These are phyloP conservation scores for Astrothelium macrocarpum DNA, from an alignment of 495 filamentous ascomycete genomes.

Conservation along the genomic window DNA sequence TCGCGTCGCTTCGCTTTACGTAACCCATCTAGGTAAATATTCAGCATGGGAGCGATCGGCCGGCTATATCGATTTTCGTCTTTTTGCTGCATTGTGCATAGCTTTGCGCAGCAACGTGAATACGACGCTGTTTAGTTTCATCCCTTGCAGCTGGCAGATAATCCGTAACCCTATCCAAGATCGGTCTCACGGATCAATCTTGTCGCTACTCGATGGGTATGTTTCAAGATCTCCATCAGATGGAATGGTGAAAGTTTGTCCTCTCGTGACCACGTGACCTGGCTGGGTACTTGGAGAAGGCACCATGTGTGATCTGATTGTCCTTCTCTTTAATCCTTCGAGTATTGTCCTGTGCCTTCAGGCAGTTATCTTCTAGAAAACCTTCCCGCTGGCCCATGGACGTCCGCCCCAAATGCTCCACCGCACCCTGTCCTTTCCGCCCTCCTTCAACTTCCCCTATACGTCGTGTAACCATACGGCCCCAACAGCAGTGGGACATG, in stretches of 20 bases:
- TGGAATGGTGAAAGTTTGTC: no score
- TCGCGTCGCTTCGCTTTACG: neutral
- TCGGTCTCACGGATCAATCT: neutral
- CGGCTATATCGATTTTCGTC: neutral
- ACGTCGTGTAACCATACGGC: constrained; percentile 89
- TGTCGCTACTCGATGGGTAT: neutral
- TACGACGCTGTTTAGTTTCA: neutral
- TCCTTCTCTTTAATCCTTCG: no score
- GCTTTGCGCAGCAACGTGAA: neutral
- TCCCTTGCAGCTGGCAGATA: neutral
- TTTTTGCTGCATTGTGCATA: neutral
- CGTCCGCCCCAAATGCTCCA: no score
- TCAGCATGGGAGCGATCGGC: neutral
- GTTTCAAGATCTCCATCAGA: neutral
- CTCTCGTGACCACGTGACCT: no score
- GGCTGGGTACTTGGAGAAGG: no score
- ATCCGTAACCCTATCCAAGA: neutral
- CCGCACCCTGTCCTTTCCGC: neutral
- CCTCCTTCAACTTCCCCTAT: constrained; percentile 48
- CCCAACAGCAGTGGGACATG: constrained; percentile 87
- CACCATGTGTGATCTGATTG: no score
- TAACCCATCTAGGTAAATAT: neutral
- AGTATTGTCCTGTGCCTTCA: no score
- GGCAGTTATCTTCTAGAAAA: no score
- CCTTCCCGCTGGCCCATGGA: no score